Evolutionary conservation across 2,329 filamentous ascomycete species (phyloP).

Genomic region (Pseudocercospora pini-densiflorae): DNA sequence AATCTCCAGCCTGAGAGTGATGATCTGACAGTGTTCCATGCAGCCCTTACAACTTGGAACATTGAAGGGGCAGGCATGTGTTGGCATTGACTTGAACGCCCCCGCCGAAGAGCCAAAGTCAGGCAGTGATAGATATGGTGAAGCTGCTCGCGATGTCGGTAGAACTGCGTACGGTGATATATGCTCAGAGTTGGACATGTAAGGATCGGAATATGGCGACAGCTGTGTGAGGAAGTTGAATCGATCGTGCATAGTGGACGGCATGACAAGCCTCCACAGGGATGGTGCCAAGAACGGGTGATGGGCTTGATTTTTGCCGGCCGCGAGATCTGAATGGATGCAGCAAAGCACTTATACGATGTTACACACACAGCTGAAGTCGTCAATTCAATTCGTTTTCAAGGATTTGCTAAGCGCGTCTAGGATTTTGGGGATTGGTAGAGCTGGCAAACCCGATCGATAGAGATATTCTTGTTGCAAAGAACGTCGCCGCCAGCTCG

Average conservation of each 20-base stretch:
- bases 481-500: background rate
- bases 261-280: background rate
- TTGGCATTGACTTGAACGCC: background rate
- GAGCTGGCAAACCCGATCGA: background rate
- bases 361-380: background rate
- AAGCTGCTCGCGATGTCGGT: background rate
- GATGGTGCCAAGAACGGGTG: background rate
- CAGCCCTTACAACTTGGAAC: constrained; percentile 4
- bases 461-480: background rate
- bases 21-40: background rate
- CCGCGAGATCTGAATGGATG: background rate
- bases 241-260: background rate
- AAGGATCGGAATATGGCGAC: background rate
- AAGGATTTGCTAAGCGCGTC: background rate
- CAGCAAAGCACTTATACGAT: background rate
- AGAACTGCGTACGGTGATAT: background rate
- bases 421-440: background rate
- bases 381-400: background rate
- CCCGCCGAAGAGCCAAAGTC: background rate
- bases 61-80: constrained; percentile 6
- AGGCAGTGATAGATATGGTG: background rate
- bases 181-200: background rate
- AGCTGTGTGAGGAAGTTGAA: background rate
- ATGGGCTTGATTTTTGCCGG: background rate
- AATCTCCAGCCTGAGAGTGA: background rate